These are phyloP conservation scores for Mycena olivaceomarginata DNA, from an alignment of 768 basidiomycete genomes.

Conservation along the genomic window DNA sequence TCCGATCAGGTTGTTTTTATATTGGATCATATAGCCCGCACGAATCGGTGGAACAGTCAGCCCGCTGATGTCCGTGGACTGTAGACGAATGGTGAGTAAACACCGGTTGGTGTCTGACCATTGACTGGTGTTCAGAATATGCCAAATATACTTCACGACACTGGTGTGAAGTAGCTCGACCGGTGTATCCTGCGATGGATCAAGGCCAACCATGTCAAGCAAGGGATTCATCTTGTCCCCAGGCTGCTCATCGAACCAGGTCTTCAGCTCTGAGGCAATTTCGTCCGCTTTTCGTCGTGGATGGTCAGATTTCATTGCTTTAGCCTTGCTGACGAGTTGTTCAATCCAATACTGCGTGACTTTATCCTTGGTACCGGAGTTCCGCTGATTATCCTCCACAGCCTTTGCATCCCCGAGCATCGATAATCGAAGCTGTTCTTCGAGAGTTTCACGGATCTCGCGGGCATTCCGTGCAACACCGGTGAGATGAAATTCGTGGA, in stretches of 20 bases:
- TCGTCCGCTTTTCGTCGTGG: background rate
- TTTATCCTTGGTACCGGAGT: slow-evolving; percentile 25
- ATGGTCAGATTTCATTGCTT: background rate
- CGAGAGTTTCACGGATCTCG: slow-evolving; percentile 6
- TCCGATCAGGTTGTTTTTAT: slow-evolving; percentile 56
- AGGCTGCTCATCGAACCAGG: background rate
- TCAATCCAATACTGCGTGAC: slow-evolving; percentile 35
- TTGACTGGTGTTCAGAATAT: slow-evolving; percentile 29
- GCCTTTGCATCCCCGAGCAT: background rate
- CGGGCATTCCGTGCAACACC: background rate
- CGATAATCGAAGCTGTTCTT: slow-evolving; percentile 10
- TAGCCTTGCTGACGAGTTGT: background rate
- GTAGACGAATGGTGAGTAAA: slow-evolving; percentile 51
- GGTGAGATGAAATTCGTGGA: slow-evolving; percentile 31
- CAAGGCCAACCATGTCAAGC: background rate
- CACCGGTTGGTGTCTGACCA: slow-evolving; percentile 49
- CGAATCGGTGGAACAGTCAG: slow-evolving; percentile 47
- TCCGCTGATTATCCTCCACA: background rate
- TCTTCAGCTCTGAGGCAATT: slow-evolving; percentile 44
- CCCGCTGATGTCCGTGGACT: slow-evolving; percentile 47
- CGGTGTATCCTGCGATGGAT: background rate
- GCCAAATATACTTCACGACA: slow-evolving; percentile 55
- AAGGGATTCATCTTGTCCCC: background rate
- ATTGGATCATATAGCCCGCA: slow-evolving; percentile 57
- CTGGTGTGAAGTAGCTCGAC: background rate